Evolutionary conservation across 768 basidiomycete genomes (phyloP), one percentile per base, ranked within the genome.

Genomic region (Sporobolomyces roseus): DNA sequence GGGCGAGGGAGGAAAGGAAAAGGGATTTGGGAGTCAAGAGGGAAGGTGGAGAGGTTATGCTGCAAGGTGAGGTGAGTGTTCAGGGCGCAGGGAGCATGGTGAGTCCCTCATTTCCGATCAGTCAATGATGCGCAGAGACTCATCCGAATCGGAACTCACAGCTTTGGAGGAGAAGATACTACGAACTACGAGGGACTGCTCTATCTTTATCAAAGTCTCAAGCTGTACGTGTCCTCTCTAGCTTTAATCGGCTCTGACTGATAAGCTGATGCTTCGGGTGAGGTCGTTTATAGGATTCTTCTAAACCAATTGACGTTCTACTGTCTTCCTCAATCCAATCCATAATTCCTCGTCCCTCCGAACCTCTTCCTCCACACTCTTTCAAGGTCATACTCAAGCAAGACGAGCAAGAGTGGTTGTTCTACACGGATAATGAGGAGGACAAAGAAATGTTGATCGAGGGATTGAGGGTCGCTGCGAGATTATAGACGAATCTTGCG

Each of bases 91-190:
- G 48, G 1, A 64, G 62, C 1, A 63, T 72, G 68, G 68, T 69
- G 14, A 29, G 68, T 38, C 17, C 17, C 45, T 33, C 3, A 12
- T 8, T 45, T 53, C 3, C 27, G 23, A n/a, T n/a, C n/a, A n/a
- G n/a, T n/a, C n/a, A n/a, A n/a, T n/a, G n/a, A n/a, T n/a, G n/a
- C n/a, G n/a, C n/a, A n/a, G n/a, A 13, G 10, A 14, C 33, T 33
- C 4, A 6, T 8, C 17, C 49, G 8, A 21, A 32, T 54, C 14
- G 4, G 14, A 33, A 9, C 30, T 19, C 5, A 7, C 27, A 69
- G 71, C 43, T 64, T 48, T 72, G 71, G 71, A 43, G 55, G 16
- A 52, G 71, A 8, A 62, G 71, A 12, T 63, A 55, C 23, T 72
- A 59, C 48, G 52, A 63, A 30, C 53, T 67, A 3, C 27, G 30